These are phyloP conservation scores for Diaporthe capsici DNA, from an alignment of 2,329 filamentous ascomycete species.

Conservation along the genomic window DNA sequence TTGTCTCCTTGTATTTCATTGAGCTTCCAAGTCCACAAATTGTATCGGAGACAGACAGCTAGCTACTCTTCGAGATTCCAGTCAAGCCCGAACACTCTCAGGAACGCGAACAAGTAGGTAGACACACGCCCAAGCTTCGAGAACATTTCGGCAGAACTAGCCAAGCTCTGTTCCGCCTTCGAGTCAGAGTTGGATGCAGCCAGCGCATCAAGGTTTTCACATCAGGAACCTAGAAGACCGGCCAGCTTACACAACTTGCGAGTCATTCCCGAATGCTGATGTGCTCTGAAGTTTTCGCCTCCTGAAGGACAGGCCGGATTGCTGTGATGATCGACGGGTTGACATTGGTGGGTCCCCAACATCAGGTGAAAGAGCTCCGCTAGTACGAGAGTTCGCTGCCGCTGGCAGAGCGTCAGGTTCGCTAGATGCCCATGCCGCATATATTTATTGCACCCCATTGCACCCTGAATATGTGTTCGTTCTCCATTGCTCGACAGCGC, in stretches of 20 bases:
- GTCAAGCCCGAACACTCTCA: background rate
- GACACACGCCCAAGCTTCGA: conserved; percentile 9
- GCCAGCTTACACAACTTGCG: conserved; percentile 17
- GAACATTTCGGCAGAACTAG: conserved; percentile 14
- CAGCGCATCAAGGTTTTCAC: conserved; percentile 12
- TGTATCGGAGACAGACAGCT: background rate
- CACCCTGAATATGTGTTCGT: conserved; percentile 34
- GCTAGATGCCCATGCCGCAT: conserved; percentile 14
- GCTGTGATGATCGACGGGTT: conserved; percentile 14
- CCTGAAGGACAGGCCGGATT: conserved; percentile 21
- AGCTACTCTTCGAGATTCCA: background rate
- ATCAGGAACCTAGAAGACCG: background rate
- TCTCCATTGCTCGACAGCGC: conserved; percentile 26
- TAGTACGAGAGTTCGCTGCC: conserved; percentile 3
- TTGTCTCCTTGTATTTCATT: background rate
- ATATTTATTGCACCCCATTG: conserved; percentile 7
- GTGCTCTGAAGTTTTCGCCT: conserved; percentile 29
- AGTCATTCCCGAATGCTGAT: conserved; percentile 33
- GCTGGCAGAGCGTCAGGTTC: conserved; percentile 9
- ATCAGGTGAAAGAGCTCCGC: conserved; percentile 23
- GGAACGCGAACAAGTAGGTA: background rate
- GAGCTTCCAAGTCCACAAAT: background rate
- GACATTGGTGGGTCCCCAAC: conserved; percentile 24
- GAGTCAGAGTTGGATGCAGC: conserved; percentile 28
- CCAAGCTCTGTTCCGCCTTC: conserved; percentile 6